Base-by-base conservation (phyloP, 2,329 filamentous ascomycete species). In the Xylariaceae sp. region DNA sequence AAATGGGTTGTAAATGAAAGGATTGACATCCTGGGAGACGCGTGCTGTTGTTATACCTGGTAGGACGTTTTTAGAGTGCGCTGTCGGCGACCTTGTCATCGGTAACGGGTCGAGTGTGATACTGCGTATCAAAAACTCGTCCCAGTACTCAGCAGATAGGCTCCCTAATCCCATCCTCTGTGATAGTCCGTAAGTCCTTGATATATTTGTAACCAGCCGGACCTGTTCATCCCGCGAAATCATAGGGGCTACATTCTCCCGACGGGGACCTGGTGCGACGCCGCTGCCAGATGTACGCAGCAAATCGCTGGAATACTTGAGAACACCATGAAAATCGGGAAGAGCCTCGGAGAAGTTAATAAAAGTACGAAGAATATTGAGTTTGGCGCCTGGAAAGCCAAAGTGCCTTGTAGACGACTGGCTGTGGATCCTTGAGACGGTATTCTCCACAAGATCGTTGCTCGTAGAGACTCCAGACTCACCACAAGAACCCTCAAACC, bases 1-100 rank as follows among this genome's bases (percentile, higher is more conserved):
- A 65, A 96, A 97, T 0, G 94, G 90, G 65, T 96, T 96, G 68
- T 97, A 95, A 53, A 99, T 88, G 63, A 99, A 96, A 0, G 94
- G 94, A 57, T 94, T 90, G 5, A 83, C 78, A 54, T 83, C 80
- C 60, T 83, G 80, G 3, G 80, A 83, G 13, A 77, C 74, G 43
- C 79, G 74, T 29, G 73, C 74, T 1, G 75, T 73, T 0, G 73
- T 72, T 42, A 74, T 75, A 8, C 78, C 79, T 0, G 80, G 78
- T 13, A 84, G 69, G 15, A 79, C 74, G 51, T 73, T 79, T 57
- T 76, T 80, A 1, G 78, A 75, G 64, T 91, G 88, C 5, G 86
- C 78, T 48, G 89, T 80, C 0, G 89, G 86, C 15, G 80, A 79
- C 60, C 81, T 79, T 10, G 79, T 78, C 40, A 76, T 71, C 9